Evolutionary conservation across 2,329 filamentous ascomycete species (phyloP), one percentile per base, ranked within the genome.

Genomic region (Penicillium sp.): DNA sequence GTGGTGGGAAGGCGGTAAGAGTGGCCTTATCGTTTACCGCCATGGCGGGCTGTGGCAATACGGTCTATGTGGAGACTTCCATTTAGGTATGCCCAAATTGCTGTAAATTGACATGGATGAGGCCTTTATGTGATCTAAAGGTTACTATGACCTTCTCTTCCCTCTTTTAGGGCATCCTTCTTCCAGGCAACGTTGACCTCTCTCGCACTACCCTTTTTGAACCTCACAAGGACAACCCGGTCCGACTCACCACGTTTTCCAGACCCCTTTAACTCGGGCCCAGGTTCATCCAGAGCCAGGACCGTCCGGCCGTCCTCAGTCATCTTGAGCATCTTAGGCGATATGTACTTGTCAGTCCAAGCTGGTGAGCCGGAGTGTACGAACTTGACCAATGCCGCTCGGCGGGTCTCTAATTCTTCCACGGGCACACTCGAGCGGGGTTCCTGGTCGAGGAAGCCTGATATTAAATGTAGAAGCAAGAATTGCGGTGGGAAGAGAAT

Each of bases 401-500:
- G 67, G 36, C 79, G 72, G 23, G 56, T 63, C 47, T 63, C 56
- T 51, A 74, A 54, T 39, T 70, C 64, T 39, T 69, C 62, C 28
- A 60, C 23, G 1, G 64, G 64, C 42, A 52, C 52, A 1, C 45
- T 18, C 21, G 23, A 64, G 65, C 31, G 52, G 45, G 64, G 52
- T 42, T 69, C 66, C n/a, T 70, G 61, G 16, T 78, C 73, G 9
- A 85, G 71, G 53, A 79, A 81, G 4, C 74, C 72, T 0, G 77
- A 69, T 1, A 82, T 70, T 6, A 85, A 68, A 39, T 78, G 73
- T 2, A 85, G 71, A 7, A 87, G 74, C 56, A 85, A 76, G 67
- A 86, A 87, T 67, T 97, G 94, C 0, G 94, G 94, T 4, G 94
- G 94, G 67, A 95, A 96, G 5, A 99, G 76, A 52, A 95, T 88